A percentile compares a stretch with the other conserved stretches of the same genome.
These are phyloP conservation scores for Trichaptum fuscoviolaceum DNA, from an alignment of 768 basidiomycete genomes.

Conservation along the genomic window DNA sequence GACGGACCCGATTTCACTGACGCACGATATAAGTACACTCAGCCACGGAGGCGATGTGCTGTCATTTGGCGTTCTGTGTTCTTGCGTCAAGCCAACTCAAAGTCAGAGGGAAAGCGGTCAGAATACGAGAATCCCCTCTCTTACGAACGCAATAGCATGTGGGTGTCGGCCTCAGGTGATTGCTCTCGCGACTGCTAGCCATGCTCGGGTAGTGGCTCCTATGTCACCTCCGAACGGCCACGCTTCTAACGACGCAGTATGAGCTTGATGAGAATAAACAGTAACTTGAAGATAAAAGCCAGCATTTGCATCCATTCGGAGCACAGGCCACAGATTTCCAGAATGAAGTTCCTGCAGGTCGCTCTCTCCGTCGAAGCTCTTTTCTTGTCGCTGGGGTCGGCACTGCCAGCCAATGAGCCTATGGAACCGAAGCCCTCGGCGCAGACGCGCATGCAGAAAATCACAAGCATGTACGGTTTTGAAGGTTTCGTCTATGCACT, in stretches of 20 bases:
- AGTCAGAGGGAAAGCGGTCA: not conserved
- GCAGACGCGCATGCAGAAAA: constrained; percentile 1
- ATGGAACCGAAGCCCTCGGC: not conserved
- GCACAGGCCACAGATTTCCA: not conserved
- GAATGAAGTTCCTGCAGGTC: not conserved
- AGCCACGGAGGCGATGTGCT: not conserved
- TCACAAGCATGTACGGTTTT: constrained; percentile 3
- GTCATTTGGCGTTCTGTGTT: not conserved
- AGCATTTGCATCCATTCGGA: not conserved
- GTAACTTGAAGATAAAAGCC: too few species aligned
- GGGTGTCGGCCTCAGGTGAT: not conserved
- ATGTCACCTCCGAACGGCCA: not conserved
- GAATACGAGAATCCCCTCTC: not conserved
- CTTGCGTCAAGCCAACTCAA: not conserved
- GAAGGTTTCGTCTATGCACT: constrained; percentile 4
- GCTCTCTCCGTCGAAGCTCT: not conserved
- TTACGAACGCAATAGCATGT: not conserved
- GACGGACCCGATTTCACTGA: not conserved
- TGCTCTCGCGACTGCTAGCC: not conserved
- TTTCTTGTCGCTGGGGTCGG: not conserved
- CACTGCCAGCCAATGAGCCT: not conserved
- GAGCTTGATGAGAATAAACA: not conserved
- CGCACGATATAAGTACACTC: not conserved
- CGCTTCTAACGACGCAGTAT: not conserved
- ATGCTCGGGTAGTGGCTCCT: not conserved